These are phyloP conservation scores for Wickerhamomyces ciferrii DNA, from an alignment of 805 yeast genomes.

Conservation along the genomic window DNA sequence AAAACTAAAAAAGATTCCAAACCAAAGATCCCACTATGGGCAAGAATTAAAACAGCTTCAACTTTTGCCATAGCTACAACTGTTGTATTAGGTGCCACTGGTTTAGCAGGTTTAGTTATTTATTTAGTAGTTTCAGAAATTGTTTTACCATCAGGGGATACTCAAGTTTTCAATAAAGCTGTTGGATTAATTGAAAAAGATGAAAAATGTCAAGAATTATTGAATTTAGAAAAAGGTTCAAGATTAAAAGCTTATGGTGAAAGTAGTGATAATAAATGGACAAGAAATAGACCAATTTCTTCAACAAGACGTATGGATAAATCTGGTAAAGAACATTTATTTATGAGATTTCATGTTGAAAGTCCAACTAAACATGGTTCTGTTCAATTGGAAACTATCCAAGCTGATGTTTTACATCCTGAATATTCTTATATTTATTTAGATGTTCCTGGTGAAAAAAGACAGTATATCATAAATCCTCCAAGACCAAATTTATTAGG, in stretches of 20 bases:
- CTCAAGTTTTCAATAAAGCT: constrained; percentile 84
- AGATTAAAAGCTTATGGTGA: constrained; percentile 85
- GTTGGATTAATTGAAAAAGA: constrained; percentile 72
- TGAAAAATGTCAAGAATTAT: constrained; percentile 47
- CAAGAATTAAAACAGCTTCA: constrained; percentile 46
- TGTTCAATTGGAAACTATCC: constrained; percentile 78
- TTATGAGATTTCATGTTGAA: constrained; percentile 85
- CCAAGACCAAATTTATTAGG: constrained; percentile 38
- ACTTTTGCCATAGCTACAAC: constrained; percentile 58
- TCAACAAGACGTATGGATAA: constrained; percentile 62
- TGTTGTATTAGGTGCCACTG: constrained; percentile 64
- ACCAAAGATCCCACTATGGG: constrained; percentile 36
- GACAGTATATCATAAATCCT: constrained; percentile 69
- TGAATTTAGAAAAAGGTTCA: constrained; percentile 42
- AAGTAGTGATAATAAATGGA: constrained; percentile 66
- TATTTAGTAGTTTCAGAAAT: constrained; percentile 77
- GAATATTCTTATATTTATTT: constrained; percentile 68
- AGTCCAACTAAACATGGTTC: constrained; percentile 60
- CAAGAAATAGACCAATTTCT: constrained; percentile 80
- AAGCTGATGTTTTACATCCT: constrained; percentile 55
- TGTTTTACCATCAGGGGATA: constrained; percentile 87
- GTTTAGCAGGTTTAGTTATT: constrained; percentile 60
- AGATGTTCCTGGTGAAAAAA: constrained; percentile 66
- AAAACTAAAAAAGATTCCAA: constrained; percentile 4
- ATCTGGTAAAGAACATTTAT: constrained; percentile 74